A percentile compares a stretch with the other conserved stretches of the same genome.
Conservation (phyloP, 225 moss, liverwort and hornwort species). For the Marchantia paleacea region DNA sequence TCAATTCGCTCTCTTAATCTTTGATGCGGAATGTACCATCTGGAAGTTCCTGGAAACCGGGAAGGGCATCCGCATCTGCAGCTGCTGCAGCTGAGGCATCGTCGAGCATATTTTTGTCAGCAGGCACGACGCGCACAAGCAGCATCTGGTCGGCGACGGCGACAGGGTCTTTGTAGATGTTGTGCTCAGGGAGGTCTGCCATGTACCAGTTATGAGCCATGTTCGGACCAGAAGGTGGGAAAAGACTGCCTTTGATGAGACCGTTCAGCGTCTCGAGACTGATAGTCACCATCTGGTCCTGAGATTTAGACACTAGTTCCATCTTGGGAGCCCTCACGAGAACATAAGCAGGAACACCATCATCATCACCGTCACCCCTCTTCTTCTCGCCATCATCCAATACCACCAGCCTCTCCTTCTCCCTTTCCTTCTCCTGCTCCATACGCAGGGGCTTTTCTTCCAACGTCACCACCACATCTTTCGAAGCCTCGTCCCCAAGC, state of each 20-base stretch:
- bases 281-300: conserved; percentile 8
- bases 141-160: not conserved
- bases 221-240: conserved; percentile 26
- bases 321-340: not conserved
- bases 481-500: not conserved
- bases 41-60: conserved; percentile 12
- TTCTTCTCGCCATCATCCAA: not conserved
- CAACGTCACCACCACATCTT: conserved; percentile 6
- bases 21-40: conserved; percentile 19
- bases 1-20: not conserved
- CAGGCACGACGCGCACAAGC: conserved; percentile 7
- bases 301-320: not conserved
- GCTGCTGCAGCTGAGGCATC: not conserved
- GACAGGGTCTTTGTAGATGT: not conserved
- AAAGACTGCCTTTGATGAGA: conserved; percentile 26
- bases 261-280: conserved; percentile 16
- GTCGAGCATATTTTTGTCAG: not conserved
- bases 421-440: conserved; percentile 1
- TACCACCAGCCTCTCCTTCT: not conserved
- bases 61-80: not conserved
- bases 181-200: conserved; percentile 1
- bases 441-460: not conserved
- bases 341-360: conserved; percentile 10
- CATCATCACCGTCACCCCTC: not conserved
- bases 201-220: conserved; percentile 24